These are phyloP conservation scores for Botrytis tulipae DNA, from an alignment of 2,329 filamentous ascomycete genomes.

Conservation along the genomic window DNA sequence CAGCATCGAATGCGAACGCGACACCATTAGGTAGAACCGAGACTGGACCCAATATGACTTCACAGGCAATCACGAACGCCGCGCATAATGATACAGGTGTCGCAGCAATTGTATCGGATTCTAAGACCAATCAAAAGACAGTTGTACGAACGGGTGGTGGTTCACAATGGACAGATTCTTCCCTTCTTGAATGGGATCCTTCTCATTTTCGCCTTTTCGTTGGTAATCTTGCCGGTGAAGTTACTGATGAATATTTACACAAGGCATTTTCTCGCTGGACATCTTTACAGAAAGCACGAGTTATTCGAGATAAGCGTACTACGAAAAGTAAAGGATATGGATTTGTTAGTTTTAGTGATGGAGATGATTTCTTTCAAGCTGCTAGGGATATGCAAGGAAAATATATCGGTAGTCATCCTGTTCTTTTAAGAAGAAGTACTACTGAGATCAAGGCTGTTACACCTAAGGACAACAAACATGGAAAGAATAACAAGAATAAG, in stretches of 20 bases:
- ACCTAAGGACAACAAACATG: conserved; percentile 61
- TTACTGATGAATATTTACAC: conserved; percentile 90
- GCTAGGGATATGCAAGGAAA: conserved; percentile 99
- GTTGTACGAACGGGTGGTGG: conserved; percentile 87
- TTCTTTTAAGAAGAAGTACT: conserved; percentile 80
- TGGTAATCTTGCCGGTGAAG: conserved; percentile 94
- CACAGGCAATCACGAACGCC: conserved; percentile 57
- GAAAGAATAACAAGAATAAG: conserved; percentile 41
- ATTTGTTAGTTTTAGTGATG: conserved; percentile 92
- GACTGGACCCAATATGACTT: conserved; percentile 69
- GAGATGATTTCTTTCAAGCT: conserved; percentile 94
- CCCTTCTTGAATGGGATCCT: conserved; percentile 93
- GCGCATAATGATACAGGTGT: conserved; percentile 48
- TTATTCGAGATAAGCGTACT: conserved; percentile 92
- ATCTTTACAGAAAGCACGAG: conserved; percentile 87
- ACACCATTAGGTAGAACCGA: conserved; percentile 42
- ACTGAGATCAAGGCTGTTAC: conserved; percentile 82
- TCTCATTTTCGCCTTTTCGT: conserved; percentile 93
- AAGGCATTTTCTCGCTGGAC: conserved; percentile 91
- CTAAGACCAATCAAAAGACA: conserved; percentile 71
- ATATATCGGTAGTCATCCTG: conserved; percentile 96
- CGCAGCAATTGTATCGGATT: conserved; percentile 42
- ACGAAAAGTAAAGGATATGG: conserved; percentile 96
- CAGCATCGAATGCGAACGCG: conserved; percentile 46
- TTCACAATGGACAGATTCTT: conserved; percentile 85